Percentiles rank a stretch among this genome's conserved stretches.
Evolutionary conservation across 306 rosid species (phyloP).

Genomic region (Ormosia semicastrata): DNA sequence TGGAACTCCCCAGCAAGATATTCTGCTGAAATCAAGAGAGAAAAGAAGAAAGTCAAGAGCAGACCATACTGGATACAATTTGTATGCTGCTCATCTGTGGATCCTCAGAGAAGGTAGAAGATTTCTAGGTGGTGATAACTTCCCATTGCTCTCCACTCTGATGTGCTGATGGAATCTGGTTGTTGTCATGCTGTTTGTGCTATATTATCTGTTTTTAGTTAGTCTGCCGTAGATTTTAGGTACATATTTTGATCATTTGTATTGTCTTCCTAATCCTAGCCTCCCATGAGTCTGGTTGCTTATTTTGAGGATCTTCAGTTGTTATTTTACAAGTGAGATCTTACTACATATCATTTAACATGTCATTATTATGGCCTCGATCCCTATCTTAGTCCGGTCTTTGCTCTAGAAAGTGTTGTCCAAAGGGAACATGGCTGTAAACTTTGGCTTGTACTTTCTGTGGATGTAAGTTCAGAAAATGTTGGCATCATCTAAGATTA

Average conservation of each 20-base stretch:
- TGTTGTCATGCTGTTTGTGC: neutral
- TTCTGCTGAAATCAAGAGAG: constrained; percentile 47
- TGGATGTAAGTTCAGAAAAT: neutral
- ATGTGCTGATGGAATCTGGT: neutral
- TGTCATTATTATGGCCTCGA: neutral
- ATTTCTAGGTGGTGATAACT: neutral
- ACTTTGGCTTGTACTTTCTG: neutral
- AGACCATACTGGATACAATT: constrained; percentile 61
- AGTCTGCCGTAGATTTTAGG: constrained; percentile 8
- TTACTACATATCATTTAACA: neutral
- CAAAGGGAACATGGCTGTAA: neutral
- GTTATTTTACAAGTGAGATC: constrained; percentile 16
- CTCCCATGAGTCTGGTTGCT: constrained; percentile 11
- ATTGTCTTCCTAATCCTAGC: constrained; percentile 12
- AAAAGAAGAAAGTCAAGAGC: constrained; percentile 55
- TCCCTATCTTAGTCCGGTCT: neutral
- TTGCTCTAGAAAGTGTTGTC: neutral
- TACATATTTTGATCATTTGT: constrained; percentile 6
- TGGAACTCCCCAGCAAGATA: constrained; percentile 64
- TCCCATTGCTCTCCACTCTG: neutral
- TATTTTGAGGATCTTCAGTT: constrained; percentile 22
- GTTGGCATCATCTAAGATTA: neutral
- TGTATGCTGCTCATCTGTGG: constrained; percentile 66
- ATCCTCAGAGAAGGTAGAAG: constrained; percentile 31
- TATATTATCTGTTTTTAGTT: neutral